Evolutionary conservation across 2,329 filamentous ascomycete species (phyloP).

Genomic region (Scedosporium minutisporum): DNA sequence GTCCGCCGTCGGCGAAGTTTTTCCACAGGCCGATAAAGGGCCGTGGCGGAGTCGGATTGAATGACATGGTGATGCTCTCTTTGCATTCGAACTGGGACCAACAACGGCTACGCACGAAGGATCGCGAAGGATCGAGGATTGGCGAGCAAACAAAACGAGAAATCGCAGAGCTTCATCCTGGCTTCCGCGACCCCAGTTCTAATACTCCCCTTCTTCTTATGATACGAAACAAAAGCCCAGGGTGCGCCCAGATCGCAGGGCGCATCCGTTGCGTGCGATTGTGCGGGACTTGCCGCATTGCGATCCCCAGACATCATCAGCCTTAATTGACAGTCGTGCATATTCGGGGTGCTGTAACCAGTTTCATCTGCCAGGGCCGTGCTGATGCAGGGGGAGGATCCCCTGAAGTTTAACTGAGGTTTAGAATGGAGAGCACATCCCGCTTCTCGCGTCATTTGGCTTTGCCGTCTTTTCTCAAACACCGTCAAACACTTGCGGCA

Average conservation of each 20-base stretch:
- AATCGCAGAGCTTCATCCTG: neutral
- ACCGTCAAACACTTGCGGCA: neutral
- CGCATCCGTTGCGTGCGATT: neutral
- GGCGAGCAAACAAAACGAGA: neutral
- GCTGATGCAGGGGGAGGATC: slow-evolving; percentile 3
- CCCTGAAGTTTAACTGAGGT: neutral
- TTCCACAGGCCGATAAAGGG: slow-evolving; percentile 6
- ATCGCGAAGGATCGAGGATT: neutral
- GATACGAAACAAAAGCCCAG: neutral
- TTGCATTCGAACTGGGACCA: neutral
- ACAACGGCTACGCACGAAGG: too few relatives aligned
- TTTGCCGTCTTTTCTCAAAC: neutral
- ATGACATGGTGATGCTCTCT: slow-evolving; percentile 3
- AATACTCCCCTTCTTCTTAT: neutral
- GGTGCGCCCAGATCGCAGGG: neutral
- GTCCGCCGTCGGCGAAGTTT: slow-evolving; percentile 1
- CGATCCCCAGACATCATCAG: neutral
- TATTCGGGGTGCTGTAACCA: neutral
- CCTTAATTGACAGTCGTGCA: neutral
- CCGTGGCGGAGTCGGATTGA: slow-evolving; percentile 6
- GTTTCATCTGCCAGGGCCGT: slow-evolving; percentile 3
- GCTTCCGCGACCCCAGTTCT: neutral
- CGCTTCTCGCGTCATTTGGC: neutral
- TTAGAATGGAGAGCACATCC: neutral
- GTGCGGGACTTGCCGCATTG: neutral